Conservation (phyloP, 2,329 filamentous ascomycete genomes). For the Pyrenophora teres region DNA sequence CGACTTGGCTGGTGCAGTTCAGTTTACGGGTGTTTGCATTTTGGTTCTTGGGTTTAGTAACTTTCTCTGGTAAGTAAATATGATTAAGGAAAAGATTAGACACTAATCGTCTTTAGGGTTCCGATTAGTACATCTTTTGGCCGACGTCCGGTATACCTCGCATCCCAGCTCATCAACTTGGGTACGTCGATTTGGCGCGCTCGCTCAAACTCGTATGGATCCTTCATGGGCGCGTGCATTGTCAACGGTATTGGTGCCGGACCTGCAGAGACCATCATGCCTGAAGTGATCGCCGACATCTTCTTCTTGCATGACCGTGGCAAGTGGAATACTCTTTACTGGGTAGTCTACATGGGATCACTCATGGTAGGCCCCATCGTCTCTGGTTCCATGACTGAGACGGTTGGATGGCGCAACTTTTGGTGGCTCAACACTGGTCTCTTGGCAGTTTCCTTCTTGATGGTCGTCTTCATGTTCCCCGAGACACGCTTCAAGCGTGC, state of each 20-base stretch:
- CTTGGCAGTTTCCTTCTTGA: constrained; percentile 55
- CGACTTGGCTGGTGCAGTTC: constrained; percentile 58
- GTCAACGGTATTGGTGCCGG: constrained; percentile 67
- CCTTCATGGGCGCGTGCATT: constrained; percentile 67
- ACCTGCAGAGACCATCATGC: constrained; percentile 66
- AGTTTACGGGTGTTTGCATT: constrained; percentile 62
- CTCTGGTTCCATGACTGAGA: constrained; percentile 63
- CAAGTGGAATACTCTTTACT: constrained; percentile 66
- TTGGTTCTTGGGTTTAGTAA: constrained; percentile 64
- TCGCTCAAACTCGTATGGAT: constrained; percentile 60
- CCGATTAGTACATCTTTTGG: constrained; percentile 61
- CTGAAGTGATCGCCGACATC: constrained; percentile 66
- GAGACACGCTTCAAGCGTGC: constrained; percentile 65
- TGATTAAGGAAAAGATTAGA: background rate
- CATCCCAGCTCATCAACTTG: constrained; percentile 59
- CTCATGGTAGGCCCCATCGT: constrained; percentile 64
- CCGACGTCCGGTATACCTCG: constrained; percentile 58
- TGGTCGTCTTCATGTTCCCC: constrained; percentile 64
- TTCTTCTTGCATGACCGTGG: constrained; percentile 69
- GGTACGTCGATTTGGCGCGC: constrained; percentile 63
- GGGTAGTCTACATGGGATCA: constrained; percentile 65
- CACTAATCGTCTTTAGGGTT: constrained; percentile 49
- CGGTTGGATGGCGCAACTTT: constrained; percentile 65
- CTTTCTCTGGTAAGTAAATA: constrained; percentile 58
- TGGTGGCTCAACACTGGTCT: constrained; percentile 69